Evolutionary conservation across 306 rosid species (phyloP).

Genomic region (Vigna mungo): DNA sequence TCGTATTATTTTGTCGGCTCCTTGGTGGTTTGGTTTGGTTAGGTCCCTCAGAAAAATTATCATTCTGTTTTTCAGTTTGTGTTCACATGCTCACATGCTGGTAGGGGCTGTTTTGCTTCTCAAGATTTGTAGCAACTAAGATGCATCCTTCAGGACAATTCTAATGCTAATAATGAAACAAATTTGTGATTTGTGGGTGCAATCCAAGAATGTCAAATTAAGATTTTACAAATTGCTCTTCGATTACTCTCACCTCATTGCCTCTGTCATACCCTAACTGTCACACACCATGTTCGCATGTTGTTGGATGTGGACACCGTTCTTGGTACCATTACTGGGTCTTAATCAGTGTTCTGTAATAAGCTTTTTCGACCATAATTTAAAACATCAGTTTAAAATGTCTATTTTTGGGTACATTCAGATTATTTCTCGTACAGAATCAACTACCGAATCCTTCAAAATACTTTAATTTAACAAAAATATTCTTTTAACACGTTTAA

Average conservation of each 20-base stretch:
- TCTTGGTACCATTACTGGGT: slow-evolving; percentile 9
- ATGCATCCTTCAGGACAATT: slow-evolving; percentile 36
- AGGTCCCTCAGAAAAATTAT: slow-evolving; percentile 52
- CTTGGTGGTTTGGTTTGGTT: slow-evolving; percentile 33
- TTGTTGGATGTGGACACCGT: slow-evolving; percentile 28
- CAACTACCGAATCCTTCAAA: too few species aligned
- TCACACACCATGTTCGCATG: slow-evolving; percentile 1
- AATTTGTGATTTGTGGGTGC: slow-evolving; percentile 44
- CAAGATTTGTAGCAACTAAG: slow-evolving; percentile 34
- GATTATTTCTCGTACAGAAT: too few species aligned
- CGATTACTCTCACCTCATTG: slow-evolving; percentile 30
- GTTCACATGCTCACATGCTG: slow-evolving; percentile 56
- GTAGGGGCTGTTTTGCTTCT: slow-evolving; percentile 45
- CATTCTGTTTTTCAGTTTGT: slow-evolving; percentile 55
- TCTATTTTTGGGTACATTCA: background rate
- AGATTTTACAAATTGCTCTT: slow-evolving; percentile 32
- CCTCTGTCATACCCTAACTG: slow-evolving; percentile 28
- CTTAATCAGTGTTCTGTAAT: background rate
- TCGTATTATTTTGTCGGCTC: slow-evolving; percentile 58
- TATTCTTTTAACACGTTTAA: too few species aligned
- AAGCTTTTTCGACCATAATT: background rate
- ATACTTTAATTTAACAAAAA: too few species aligned
- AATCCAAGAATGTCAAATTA: slow-evolving; percentile 37
- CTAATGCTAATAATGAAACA: slow-evolving; percentile 43
- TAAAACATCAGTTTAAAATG: background rate